Evolutionary conservation across 306 rosid species (phyloP).

Genomic region (Neltuma alba): DNA sequence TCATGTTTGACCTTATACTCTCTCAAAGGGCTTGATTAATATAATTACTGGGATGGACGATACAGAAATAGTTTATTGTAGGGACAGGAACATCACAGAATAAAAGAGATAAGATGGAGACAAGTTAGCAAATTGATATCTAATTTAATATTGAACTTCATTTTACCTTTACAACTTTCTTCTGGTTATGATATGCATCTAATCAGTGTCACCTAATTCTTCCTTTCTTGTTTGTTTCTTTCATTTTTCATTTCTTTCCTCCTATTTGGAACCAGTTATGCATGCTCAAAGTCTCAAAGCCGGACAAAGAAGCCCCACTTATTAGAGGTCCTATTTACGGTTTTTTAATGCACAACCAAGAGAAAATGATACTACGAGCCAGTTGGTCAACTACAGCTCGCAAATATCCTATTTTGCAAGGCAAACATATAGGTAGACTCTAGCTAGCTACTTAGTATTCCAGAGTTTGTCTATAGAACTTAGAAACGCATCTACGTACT

Average conservation of each 20-base stretch:
- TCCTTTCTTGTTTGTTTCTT: not conserved
- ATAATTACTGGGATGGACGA: not conserved
- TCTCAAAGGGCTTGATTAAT: not conserved
- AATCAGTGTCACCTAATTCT: conserved; percentile 1
- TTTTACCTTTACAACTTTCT: not conserved
- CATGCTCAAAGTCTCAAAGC: not conserved
- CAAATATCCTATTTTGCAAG: conserved; percentile 36
- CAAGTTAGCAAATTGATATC: not conserved
- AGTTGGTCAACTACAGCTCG: conserved; percentile 41
- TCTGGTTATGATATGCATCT: not conserved
- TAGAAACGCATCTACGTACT: not conserved
- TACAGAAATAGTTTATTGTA: not conserved
- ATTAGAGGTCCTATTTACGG: not conserved
- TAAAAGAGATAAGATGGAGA: not conserved
- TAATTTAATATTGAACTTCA: not conserved
- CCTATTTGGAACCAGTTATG: not conserved
- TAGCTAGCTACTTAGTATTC: not conserved
- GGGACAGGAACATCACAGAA: not conserved
- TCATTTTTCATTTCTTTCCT: not conserved
- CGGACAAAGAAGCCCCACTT: not conserved
- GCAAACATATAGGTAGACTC: conserved; percentile 3
- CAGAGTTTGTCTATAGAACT: not conserved
- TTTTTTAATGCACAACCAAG: not conserved
- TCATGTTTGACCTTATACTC: not conserved
- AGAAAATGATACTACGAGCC: conserved; percentile 2